Conservation (phyloP, 148 eudicot species). For the Nepenthes gracilis region DNA sequence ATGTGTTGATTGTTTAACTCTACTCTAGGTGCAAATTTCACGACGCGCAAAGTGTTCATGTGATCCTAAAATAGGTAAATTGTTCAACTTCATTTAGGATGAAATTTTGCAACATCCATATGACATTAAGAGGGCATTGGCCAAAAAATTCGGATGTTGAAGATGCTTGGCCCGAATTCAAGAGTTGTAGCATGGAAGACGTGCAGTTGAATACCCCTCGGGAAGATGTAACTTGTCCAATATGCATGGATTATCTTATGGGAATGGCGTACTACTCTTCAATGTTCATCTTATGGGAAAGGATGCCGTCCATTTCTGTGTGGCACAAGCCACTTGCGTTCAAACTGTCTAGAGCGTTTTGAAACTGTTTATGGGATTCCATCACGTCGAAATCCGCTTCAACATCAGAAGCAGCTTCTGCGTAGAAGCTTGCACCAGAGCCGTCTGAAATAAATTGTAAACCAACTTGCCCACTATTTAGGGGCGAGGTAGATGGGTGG, state of each 20-base stretch:
- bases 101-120: no score
- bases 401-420: conserved; percentile 14
- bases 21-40: no score
- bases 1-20: no score
- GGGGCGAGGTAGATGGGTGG: conserved; percentile 94
- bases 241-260: conserved; percentile 81
- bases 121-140: conserved; percentile 16
- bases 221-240: conserved; percentile 74
- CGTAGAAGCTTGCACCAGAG: conserved; percentile 16
- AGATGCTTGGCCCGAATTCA: conserved; percentile 18
- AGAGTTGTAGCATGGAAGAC: conserved; percentile 29
- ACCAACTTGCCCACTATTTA: conserved; percentile 82
- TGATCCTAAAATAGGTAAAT: no score
- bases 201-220: conserved; percentile 43
- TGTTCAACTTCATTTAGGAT: no score
- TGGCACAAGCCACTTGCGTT: conserved; percentile 85
- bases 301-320: conserved; percentile 90
- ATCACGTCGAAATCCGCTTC: conserved; percentile 31
- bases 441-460: conserved; percentile 27
- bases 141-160: conserved; percentile 14
- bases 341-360: conserved; percentile 90
- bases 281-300: conserved; percentile 70
- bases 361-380: conserved; percentile 61
- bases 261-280: conserved; percentile 75
- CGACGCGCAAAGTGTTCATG: no score